A percentile compares a stretch with the other conserved stretches of the same genome.
Evolutionary conservation across 2,329 filamentous ascomycete genomes (phyloP).

Genomic region (Alternaria hordeiaustralica): DNA sequence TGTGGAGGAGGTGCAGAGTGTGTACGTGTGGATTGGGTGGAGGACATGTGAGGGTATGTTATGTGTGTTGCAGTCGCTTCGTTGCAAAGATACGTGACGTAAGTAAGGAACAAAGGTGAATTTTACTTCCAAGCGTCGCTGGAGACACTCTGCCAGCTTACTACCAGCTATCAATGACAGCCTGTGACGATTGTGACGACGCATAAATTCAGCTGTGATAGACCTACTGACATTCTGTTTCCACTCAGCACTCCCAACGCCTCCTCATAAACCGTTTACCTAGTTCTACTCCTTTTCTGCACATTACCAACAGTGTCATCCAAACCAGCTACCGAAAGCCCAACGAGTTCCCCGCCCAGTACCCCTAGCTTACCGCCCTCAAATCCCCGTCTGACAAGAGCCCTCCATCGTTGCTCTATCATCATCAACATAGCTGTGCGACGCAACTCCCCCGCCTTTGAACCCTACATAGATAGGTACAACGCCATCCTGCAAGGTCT

Average conservation of each 20-base stretch:
- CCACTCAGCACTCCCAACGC: too few relatives aligned
- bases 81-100: background rate
- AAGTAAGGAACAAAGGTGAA: accelerated
- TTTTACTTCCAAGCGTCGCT: background rate
- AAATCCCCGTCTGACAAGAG: background rate
- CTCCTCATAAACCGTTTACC: background rate
- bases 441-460: background rate
- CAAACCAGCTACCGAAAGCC: background rate
- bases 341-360: accelerated
- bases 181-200: background rate
- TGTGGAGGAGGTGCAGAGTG: background rate
- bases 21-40: background rate
- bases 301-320: background rate
- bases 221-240: too few relatives aligned
- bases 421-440: background rate
- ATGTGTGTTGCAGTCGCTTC: background rate
- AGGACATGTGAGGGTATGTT: background rate
- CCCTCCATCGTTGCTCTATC: background rate
- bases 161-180: background rate
- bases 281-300: background rate
- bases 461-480: background rate
- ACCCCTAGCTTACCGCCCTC: background rate
- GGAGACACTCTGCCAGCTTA: background rate
- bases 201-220: background rate
- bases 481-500: background rate